Percentiles rank a stretch among this genome's conserved stretches.
Evolutionary conservation across 2,329 filamentous ascomycete genomes (phyloP).

Genomic region (Botrytis cinerea): DNA sequence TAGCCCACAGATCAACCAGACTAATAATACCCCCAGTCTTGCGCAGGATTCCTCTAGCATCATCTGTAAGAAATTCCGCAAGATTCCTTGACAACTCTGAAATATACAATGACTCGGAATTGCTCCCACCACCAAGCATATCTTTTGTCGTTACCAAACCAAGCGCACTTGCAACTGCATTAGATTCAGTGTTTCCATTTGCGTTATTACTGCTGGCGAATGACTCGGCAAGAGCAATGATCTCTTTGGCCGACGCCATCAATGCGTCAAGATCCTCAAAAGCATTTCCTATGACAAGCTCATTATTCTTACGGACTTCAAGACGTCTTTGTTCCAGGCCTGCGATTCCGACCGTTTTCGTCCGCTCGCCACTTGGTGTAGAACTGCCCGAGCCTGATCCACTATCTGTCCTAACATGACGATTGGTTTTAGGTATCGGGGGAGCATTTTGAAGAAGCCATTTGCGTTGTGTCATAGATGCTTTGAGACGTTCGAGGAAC

Average conservation of each 20-base stretch:
- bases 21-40: constrained; percentile 86
- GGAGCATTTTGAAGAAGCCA: constrained; percentile 92
- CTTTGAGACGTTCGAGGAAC: constrained; percentile 86
- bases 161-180: constrained; percentile 73
- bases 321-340: constrained; percentile 84
- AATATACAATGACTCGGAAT: constrained; percentile 81
- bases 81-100: constrained; percentile 83
- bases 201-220: constrained; percentile 66
- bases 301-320: constrained; percentile 87
- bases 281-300: constrained; percentile 85
- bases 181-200: constrained; percentile 68
- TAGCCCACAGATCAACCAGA: constrained; percentile 87
- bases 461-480: constrained; percentile 86
- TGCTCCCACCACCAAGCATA: constrained; percentile 75
- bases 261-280: constrained; percentile 96
- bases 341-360: constrained; percentile 81
- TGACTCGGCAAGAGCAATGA: constrained; percentile 87
- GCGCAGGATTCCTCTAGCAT: constrained; percentile 73
- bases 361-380: constrained; percentile 42
- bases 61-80: constrained; percentile 87
- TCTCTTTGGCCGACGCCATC: constrained; percentile 96
- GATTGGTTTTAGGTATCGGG: constrained; percentile 69
- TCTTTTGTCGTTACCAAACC: constrained; percentile 94
- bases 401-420: constrained; percentile 43
- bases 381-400: constrained; percentile 39